Percentiles rank a stretch among this genome's conserved stretches.
These are phyloP conservation scores for Lanzia echinophila DNA, from an alignment of 2,329 filamentous ascomycete species.

Conservation along the genomic window DNA sequence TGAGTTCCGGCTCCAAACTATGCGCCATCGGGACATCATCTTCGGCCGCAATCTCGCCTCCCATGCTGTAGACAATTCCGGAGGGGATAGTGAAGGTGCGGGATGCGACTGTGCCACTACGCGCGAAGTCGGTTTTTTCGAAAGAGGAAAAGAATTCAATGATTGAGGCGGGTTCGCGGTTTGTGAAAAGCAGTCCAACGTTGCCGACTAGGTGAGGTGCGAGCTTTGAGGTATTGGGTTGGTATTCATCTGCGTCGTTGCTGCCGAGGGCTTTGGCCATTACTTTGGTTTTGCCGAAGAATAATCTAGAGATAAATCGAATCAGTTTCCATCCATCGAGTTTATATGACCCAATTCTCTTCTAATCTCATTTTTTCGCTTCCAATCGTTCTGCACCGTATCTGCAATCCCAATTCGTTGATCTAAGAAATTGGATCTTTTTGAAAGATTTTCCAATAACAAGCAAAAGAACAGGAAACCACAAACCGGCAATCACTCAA, in stretches of 20 bases:
- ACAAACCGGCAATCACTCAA: conserved; percentile 75
- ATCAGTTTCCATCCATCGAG: neutral
- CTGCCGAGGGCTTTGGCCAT: conserved; percentile 92
- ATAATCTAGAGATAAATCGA: conserved; percentile 53
- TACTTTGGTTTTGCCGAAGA: conserved; percentile 99
- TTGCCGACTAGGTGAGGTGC: conserved; percentile 66
- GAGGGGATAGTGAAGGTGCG: conserved; percentile 74
- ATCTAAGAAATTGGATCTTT: neutral
- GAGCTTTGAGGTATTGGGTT: conserved; percentile 68
- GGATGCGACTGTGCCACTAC: conserved; percentile 70
- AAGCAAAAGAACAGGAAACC: neutral
- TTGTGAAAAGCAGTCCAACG: conserved; percentile 86
- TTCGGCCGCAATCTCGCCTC: conserved; percentile 70
- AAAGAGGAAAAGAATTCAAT: conserved; percentile 66
- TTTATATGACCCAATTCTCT: conserved; percentile 4
- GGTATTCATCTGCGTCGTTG: conserved; percentile 69
- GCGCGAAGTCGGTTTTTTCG: conserved; percentile 78
- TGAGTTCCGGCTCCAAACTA: conserved; percentile 82
- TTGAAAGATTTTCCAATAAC: too few relatives aligned
- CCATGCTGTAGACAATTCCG: conserved; percentile 74
- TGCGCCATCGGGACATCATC: conserved; percentile 84
- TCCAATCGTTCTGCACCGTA: neutral
- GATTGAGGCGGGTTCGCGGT: conserved; percentile 62
- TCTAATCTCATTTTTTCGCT: neutral
- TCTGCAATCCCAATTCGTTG: neutral